Base-by-base conservation (phyloP, 2,329 filamentous ascomycete genomes). In the Pyricularia sp. region DNA sequence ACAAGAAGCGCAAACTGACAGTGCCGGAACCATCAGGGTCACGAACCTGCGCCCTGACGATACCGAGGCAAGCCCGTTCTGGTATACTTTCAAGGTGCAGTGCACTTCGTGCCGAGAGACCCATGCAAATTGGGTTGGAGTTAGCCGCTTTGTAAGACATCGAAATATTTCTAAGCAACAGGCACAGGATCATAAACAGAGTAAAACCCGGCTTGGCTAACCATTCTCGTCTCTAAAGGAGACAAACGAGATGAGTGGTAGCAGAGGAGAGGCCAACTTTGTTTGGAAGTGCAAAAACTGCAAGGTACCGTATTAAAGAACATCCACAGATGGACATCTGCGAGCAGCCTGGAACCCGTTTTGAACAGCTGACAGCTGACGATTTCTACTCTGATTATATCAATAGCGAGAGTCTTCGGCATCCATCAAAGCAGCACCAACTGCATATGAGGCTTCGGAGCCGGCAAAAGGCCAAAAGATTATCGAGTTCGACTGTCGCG, bases 211-310 rank as follows among this genome's bases (percentile, higher is more conserved):
- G 9, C 31, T 17, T 66, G 25, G n/a, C 71, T 50, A 70, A 31
- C 25, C 36, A 55, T 66, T 69, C 23, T 9, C 50, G 23, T 42
- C 42, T 14, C 31, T 20, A 10, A 11, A 97, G 93, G 94, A 98
- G 77, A 86, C 84, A 75, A 94, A 96, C 77, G 93, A 97, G 72
- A 89, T 97, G 78, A 95, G 92, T 72, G 94, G 94, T 50, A 97
- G 94, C 78, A 88, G 93, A 75, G 95, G 95, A 72, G 94, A 98
- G 79, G 95, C 95, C 71, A 98, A 98, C 80, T 99, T 99, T 79
- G 95, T 99, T n/a, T 99, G 95, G 94, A 94, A 89, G 79, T 99
- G 95, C 86, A 97, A 96, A 81, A 94, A 95, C 77, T 99, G 95
- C 89, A 96, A 95, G 87, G 93, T 95, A 73, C n/a, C 28, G 12